These are phyloP conservation scores for Sphagnum fallax DNA, from an alignment of 228 moss, liverwort and hornwort species.

Conservation along the genomic window DNA sequence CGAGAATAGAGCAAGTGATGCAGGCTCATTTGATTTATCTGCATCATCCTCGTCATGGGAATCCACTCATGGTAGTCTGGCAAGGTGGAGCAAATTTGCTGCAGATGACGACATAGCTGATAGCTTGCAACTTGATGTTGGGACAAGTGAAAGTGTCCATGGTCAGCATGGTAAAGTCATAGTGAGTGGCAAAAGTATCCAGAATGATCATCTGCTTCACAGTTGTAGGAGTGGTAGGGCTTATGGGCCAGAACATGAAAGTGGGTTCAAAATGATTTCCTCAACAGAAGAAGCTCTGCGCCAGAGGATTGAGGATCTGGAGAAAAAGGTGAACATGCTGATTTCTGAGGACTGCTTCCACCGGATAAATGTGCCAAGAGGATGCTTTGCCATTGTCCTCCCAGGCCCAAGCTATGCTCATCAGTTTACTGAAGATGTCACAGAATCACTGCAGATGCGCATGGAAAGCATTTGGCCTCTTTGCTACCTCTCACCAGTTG, in stretches of 20 bases:
- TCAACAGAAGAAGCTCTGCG: conserved; percentile 7
- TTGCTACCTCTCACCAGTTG: conserved; percentile 12
- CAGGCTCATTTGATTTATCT: conserved; percentile 8
- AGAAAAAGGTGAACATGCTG: conserved; percentile 10
- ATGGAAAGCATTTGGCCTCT: conserved; percentile 16
- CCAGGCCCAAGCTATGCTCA: conserved; percentile 12
- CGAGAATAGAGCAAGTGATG: conserved; percentile 5
- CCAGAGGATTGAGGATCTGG: conserved; percentile 10
- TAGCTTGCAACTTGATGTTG: neutral
- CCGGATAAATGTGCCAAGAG: conserved; percentile 7
- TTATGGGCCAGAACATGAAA: neutral
- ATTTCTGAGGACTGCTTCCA: conserved; percentile 12
- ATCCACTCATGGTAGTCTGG: conserved; percentile 1
- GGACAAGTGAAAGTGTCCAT: conserved; percentile 5
- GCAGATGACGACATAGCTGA: neutral
- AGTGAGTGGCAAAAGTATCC: neutral
- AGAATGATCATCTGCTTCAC: neutral
- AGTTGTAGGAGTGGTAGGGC: neutral
- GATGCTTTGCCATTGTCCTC: conserved; percentile 15
- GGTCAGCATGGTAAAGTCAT: neutral
- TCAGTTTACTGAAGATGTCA: conserved; percentile 9
- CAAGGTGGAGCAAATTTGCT: conserved; percentile 7
- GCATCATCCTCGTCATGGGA: conserved; percentile 10
- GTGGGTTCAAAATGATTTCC: conserved; percentile 1
- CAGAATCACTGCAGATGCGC: conserved; percentile 7